Evolutionary conservation across 2,329 filamentous ascomycete species (phyloP).

Genomic region (Ophiostoma quercus): DNA sequence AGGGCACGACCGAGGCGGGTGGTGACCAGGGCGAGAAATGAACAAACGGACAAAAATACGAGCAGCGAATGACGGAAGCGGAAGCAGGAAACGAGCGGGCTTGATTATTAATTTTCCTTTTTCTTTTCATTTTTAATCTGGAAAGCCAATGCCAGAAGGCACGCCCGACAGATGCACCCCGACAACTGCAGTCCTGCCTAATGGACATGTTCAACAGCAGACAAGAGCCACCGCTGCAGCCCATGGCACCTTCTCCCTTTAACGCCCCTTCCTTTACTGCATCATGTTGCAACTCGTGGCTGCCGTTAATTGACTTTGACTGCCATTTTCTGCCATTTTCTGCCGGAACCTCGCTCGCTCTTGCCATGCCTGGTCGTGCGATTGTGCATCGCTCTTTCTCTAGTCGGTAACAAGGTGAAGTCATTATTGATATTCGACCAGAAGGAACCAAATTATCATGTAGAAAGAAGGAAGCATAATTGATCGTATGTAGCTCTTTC

Average conservation of each 20-base stretch:
- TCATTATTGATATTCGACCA: not conserved
- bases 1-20: slow-evolving; percentile 22
- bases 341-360: not conserved
- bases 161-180: slow-evolving; percentile 43
- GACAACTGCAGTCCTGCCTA: slow-evolving; percentile 47
- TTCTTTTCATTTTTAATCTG: too few relatives aligned
- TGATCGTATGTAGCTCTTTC: not conserved
- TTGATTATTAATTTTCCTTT: not conserved
- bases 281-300: not conserved
- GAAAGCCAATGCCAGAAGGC: slow-evolving; percentile 28
- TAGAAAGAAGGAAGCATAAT: not conserved
- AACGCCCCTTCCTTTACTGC: not conserved
- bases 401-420: not conserved
- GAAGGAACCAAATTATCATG: not conserved
- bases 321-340: not conserved
- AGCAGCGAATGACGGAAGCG: not conserved
- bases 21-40: slow-evolving; percentile 11
- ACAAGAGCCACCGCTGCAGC: not conserved
- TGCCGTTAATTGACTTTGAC: not conserved
- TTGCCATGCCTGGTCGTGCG: not conserved
- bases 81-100: not conserved
- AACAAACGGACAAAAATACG: not conserved
- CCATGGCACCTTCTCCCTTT: not conserved
- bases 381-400: slow-evolving; percentile 6
- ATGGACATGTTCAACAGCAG: slow-evolving; percentile 30